Conservation (phyloP, 495 filamentous ascomycete species). For the Neurospora discreta region DNA sequence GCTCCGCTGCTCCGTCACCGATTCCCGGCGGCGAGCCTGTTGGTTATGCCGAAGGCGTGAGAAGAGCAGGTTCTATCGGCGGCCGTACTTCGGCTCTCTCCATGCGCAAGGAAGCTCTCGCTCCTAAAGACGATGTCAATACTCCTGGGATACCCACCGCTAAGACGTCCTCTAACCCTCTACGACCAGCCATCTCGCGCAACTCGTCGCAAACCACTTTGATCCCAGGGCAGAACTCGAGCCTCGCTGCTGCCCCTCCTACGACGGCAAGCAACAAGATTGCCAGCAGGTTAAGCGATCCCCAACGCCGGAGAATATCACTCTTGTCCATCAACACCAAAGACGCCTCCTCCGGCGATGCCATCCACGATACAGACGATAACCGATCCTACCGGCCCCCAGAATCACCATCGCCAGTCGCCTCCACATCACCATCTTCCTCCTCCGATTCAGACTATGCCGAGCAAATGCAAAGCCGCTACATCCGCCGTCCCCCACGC, state of each 20-base stretch:
- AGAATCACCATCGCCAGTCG: constrained; percentile 16
- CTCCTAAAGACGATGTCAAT: constrained; percentile 36
- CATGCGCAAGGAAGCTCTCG: constrained; percentile 49
- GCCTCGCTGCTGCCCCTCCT: constrained; percentile 8
- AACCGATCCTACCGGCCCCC: constrained; percentile 14
- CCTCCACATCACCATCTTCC: constrained; percentile 21
- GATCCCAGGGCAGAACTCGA: constrained; percentile 28
- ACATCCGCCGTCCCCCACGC: constrained; percentile 48
- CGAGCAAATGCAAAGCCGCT: constrained; percentile 32
- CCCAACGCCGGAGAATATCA: constrained; percentile 20
- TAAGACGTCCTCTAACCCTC: constrained; percentile 16
- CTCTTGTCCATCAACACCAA: constrained; percentile 20
- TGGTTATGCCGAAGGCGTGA: constrained; percentile 42
- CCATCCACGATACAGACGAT: neutral
- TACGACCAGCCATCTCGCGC: constrained; percentile 35
- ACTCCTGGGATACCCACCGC: constrained; percentile 23
- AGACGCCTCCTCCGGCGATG: constrained; percentile 5
- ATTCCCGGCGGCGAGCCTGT: constrained; percentile 38
- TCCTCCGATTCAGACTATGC: constrained; percentile 28
- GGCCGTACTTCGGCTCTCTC: constrained; percentile 51
- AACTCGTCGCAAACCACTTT: constrained; percentile 50
- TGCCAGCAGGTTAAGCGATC: constrained; percentile 5
- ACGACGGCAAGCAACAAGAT: constrained; percentile 3
- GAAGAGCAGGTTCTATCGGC: constrained; percentile 47
- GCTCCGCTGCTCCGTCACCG: constrained; percentile 40